Percentiles rank a stretch among this genome's conserved stretches.
phyloP scores from a whole-genome alignment of 352 stramenopile genomes.

The Pythium monospermum region DNA sequence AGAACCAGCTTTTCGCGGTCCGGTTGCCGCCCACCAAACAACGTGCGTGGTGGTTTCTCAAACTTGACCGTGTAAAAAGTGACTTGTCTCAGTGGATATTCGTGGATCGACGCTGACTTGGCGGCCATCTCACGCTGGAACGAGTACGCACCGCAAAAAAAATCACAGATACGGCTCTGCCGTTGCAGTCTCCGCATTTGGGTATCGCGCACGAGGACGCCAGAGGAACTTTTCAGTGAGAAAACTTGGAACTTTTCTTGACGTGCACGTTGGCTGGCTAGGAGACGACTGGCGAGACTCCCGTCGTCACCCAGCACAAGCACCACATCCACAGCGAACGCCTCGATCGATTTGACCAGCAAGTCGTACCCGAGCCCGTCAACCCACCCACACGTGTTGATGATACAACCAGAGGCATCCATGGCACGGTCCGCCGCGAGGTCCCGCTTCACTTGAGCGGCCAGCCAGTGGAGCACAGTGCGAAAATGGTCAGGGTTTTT shows the following conservation, averaged over 20 bases:
- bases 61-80: too few relatives aligned
- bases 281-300: background rate
- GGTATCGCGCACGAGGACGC: background rate
- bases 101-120: too few relatives aligned
- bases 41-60: too few relatives aligned
- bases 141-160: background rate
- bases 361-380: background rate
- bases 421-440: background rate
- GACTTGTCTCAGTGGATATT: too few relatives aligned
- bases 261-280: too few relatives aligned
- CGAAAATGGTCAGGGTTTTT: background rate
- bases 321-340: background rate
- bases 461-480: background rate
- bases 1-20: too few relatives aligned
- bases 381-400: background rate
- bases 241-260: too few relatives aligned
- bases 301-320: background rate
- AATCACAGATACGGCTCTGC: background rate
- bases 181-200: background rate
- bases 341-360: background rate
- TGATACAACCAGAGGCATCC: background rate
- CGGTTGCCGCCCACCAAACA: too few relatives aligned
- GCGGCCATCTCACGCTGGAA: too few relatives aligned
- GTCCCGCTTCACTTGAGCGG: background rate
- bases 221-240: background rate